Base-by-base conservation (phyloP, 2,329 filamentous ascomycete genomes). In the Hymenoscyphus repandus region DNA sequence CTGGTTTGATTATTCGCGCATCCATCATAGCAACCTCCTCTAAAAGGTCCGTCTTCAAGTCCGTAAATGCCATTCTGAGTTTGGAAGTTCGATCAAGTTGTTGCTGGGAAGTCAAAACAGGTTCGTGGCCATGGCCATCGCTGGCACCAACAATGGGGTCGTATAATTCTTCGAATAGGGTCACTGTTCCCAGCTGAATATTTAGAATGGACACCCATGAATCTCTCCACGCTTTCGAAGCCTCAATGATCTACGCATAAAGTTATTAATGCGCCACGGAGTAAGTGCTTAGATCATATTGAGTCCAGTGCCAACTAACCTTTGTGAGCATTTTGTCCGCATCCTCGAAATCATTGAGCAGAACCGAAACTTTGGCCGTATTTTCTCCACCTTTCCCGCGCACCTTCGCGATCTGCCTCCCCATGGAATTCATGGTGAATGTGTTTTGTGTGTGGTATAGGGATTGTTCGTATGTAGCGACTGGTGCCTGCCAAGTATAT, bases 261-360 rank as follows among this genome's bases (percentile, higher is more conserved):
- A 41, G 52, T 52, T 60, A 45, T 11, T 27, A 18, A 45, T 22
- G 18, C 34, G 27, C n/a, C 22, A n/a, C n/a, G n/a, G n/a, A n/a
- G 40, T 9, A 44, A 30, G 41, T 50, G 20, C 20, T 11, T 5
- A 42, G 45, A 36, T 41, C 22, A n/a, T 27, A 6, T 4, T n/a
- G 31, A 30, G 34, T 34, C 6, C n/a, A 45, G 40, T 45, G 50
- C 39, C 17, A 51, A 62, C 72, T 51, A 72, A 90, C 88, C 75
- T 82, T 83, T 57, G 79, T 77, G 56, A 93, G 75, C 65, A 91
- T 78, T 58, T 79, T 80, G 67, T 93, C 86, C 22, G 85, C 86
- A 68, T 91, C 84, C 60, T 90, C 85, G 65, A 90, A 93, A 63
- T 93, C 88, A 60, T 81, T 84, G 50, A 95, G 72, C 48, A 93